phyloP scores from a whole-genome alignment of 2,329 filamentous ascomycete genomes.

The Fusarium siculi region DNA sequence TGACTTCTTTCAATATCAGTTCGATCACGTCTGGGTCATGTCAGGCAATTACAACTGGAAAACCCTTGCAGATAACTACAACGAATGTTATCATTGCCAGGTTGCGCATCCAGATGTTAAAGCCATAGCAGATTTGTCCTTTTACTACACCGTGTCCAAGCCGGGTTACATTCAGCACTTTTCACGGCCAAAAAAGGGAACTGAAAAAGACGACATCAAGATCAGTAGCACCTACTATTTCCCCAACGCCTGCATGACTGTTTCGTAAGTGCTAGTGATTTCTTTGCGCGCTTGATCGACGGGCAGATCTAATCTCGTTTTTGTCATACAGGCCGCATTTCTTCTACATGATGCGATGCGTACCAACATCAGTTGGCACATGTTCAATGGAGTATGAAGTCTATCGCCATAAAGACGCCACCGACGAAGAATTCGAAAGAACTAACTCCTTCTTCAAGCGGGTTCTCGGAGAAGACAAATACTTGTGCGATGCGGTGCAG shows the following conservation, averaged over 20 bases:
- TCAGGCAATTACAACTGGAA: constrained; percentile 69
- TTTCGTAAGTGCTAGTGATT: constrained; percentile 7
- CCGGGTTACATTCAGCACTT: constrained; percentile 34
- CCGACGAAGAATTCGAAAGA: constrained; percentile 64
- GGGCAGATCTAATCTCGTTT: neutral
- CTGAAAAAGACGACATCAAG: constrained; percentile 7
- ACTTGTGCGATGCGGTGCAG: constrained; percentile 67
- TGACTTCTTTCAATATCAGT: constrained; percentile 62
- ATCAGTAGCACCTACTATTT: constrained; percentile 26
- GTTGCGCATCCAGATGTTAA: constrained; percentile 30
- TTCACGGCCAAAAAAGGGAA: neutral
- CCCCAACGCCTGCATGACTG: constrained; percentile 30
- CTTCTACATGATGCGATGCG: constrained; percentile 32
- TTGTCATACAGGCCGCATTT: constrained; percentile 9
- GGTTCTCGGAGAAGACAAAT: constrained; percentile 68
- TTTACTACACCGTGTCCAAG: constrained; percentile 9
- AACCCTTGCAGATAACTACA: constrained; percentile 70
- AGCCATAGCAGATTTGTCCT: neutral
- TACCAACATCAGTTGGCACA: constrained; percentile 25
- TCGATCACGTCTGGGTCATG: constrained; percentile 67
- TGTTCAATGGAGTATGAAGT: constrained; percentile 53
- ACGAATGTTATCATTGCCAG: constrained; percentile 54
- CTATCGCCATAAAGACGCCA: constrained; percentile 67
- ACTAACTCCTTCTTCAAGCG: constrained; percentile 69
- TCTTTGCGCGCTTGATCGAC: accelerated